phyloP scores from a whole-genome alignment of 2,329 filamentous ascomycete genomes.

The Colletotrichum sp. region DNA sequence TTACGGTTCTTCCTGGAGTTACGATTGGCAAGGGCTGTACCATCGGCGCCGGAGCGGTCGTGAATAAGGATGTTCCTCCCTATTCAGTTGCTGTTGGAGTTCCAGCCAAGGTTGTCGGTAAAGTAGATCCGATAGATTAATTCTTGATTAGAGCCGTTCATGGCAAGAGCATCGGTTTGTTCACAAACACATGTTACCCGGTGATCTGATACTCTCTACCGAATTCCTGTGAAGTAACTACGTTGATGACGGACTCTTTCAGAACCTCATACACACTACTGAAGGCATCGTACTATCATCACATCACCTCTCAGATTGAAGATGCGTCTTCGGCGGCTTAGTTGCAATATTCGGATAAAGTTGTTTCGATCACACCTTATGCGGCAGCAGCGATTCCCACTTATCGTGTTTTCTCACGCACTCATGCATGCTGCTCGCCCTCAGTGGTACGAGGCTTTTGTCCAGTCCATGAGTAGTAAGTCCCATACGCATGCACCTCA shows the following conservation, averaged over 20 bases:
- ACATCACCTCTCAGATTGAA: neutral
- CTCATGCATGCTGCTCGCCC: neutral
- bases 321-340: neutral
- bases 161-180: neutral
- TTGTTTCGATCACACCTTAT: too few species aligned
- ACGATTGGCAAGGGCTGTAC: slow-evolving; percentile 45
- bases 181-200: neutral
- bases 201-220: neutral
- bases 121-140: neutral
- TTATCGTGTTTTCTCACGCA: neutral
- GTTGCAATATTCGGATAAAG: neutral
- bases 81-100: slow-evolving; percentile 23
- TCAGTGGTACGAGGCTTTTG: neutral
- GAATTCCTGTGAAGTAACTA: too few species aligned
- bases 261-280: neutral
- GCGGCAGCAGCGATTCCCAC: neutral
- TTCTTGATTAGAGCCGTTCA: neutral
- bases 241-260: too few species aligned
- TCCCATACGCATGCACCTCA: slow-evolving; percentile 46
- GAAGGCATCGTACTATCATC: neutral
- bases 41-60: slow-evolving; percentile 42
- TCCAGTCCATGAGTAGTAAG: slow-evolving; percentile 32
- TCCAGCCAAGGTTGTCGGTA: neutral
- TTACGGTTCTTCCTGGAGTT: slow-evolving; percentile 41
- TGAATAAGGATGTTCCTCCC: slow-evolving; percentile 40